Evolutionary conservation across 495 filamentous ascomycete genomes (phyloP).

Genomic region (Xylaria cubensis): DNA sequence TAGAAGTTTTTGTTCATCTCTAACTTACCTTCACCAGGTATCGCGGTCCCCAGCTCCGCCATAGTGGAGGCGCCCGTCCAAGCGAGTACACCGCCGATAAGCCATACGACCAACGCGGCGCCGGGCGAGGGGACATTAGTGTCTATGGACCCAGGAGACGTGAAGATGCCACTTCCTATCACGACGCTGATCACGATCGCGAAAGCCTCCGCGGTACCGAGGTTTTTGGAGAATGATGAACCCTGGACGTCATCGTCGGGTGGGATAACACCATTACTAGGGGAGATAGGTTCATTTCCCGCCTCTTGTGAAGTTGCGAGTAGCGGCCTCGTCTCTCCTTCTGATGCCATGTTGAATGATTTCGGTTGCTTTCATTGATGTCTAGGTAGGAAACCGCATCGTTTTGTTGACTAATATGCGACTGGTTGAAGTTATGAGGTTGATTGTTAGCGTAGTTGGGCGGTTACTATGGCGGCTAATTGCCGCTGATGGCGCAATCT

Average conservation of each 20-base stretch:
- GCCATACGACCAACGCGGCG: constrained; percentile 58
- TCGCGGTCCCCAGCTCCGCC: constrained; percentile 61
- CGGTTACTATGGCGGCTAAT: constrained; percentile 11
- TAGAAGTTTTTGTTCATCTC: too few species aligned
- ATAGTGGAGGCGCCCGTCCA: constrained; percentile 63
- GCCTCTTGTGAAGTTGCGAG: constrained; percentile 33
- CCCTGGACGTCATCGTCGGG: constrained; percentile 29
- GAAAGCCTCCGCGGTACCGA: constrained; percentile 59
- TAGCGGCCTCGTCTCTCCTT: constrained; percentile 39
- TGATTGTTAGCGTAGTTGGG: not conserved
- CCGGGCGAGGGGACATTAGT: constrained; percentile 62
- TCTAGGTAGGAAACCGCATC: not conserved
- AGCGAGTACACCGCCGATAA: constrained; percentile 59
- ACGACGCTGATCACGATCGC: constrained; percentile 62
- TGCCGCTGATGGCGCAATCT: constrained; percentile 21
- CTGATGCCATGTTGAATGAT: constrained; percentile 22
- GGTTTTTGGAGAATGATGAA: constrained; percentile 49
- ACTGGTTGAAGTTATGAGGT: not conserved
- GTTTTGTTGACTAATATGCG: not conserved
- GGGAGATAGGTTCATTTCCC: constrained; percentile 19
- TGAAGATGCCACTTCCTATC: constrained; percentile 63
- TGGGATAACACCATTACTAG: constrained; percentile 3
- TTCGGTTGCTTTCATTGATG: not conserved
- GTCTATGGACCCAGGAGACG: constrained; percentile 63
- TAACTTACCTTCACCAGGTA: constrained; percentile 55